phyloP scores from a whole-genome alignment of 2,329 filamentous ascomycete species.

The Colletotrichum sp. region DNA sequence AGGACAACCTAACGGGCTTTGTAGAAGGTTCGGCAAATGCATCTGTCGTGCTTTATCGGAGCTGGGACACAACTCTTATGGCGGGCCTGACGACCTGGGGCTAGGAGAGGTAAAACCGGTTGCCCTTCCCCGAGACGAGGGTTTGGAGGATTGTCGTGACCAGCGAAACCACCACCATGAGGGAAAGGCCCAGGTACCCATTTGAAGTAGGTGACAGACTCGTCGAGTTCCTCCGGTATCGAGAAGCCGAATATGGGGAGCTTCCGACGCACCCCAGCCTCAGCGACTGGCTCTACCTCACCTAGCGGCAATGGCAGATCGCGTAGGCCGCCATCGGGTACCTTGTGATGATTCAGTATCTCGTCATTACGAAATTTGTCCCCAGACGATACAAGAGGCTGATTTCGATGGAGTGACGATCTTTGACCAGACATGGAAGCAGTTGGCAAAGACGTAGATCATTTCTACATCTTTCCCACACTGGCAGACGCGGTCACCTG shows the following conservation, averaged over 20 bases:
- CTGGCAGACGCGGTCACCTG: not conserved
- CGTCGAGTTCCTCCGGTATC: not conserved
- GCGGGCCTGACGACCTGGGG: no score
- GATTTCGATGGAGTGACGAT: not conserved
- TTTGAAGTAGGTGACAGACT: not conserved
- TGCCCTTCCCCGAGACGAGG: no score
- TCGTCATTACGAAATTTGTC: no score
- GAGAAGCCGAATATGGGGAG: not conserved
- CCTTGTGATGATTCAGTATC: not conserved
- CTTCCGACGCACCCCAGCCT: not conserved
- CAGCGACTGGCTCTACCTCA: not conserved
- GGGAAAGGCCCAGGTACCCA: no score
- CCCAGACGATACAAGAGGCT: not conserved
- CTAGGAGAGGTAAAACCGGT: no score
- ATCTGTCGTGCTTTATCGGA: no score
- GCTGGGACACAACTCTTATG: no score
- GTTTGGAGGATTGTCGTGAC: no score
- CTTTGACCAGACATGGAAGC: not conserved
- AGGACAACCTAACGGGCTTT: no score
- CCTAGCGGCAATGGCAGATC: not conserved
- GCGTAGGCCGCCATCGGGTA: not conserved
- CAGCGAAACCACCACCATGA: no score
- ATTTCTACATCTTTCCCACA: not conserved
- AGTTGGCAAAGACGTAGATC: rapidly evolving
- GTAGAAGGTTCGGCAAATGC: no score